A percentile compares a stretch with the other conserved stretches of the same genome.
Conservation (phyloP, 768 basidiomycete genomes). For the Leccinum subgranulosum region DNA sequence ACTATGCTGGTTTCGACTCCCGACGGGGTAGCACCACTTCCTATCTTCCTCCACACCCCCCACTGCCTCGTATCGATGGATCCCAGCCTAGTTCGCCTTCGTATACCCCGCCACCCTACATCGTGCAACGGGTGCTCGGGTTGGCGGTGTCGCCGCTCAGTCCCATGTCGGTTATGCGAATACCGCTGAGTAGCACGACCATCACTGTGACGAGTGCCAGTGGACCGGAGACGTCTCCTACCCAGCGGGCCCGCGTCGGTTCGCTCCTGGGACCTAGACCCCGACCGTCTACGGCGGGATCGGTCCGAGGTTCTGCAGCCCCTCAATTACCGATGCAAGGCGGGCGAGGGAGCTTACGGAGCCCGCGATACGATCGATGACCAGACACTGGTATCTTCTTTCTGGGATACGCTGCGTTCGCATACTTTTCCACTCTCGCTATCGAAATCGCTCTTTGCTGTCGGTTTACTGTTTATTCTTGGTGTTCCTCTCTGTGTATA, state of each 20-base stretch:
- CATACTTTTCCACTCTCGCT: constrained; percentile 4
- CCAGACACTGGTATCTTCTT: not conserved
- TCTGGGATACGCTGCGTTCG: constrained; percentile 18
- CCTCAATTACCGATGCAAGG: constrained; percentile 33
- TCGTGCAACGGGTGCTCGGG: constrained; percentile 33
- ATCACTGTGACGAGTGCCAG: not conserved
- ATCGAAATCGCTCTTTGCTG: constrained; percentile 1
- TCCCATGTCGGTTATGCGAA: constrained; percentile 1
- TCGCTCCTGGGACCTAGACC: constrained; percentile 31
- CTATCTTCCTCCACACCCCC: constrained; percentile 42
- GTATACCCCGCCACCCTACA: constrained; percentile 26
- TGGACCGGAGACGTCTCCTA: not conserved
- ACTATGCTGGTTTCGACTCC: constrained; percentile 29
- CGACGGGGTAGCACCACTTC: constrained; percentile 34
- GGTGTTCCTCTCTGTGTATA: constrained; percentile 11
- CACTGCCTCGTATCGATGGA: constrained; percentile 30
- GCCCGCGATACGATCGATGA: constrained; percentile 7
- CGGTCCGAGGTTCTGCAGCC: constrained; percentile 15
- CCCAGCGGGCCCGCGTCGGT: constrained; percentile 12
- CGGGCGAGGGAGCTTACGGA: constrained; percentile 20
- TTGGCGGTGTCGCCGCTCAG: constrained; percentile 23
- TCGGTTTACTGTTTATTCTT: not conserved
- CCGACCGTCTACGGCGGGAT: constrained; percentile 19
- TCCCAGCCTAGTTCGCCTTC: constrained; percentile 16
- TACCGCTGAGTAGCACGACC: not conserved